These are phyloP conservation scores for Quercus variabilis DNA, from an alignment of 306 rosid species.

Conservation along the genomic window DNA sequence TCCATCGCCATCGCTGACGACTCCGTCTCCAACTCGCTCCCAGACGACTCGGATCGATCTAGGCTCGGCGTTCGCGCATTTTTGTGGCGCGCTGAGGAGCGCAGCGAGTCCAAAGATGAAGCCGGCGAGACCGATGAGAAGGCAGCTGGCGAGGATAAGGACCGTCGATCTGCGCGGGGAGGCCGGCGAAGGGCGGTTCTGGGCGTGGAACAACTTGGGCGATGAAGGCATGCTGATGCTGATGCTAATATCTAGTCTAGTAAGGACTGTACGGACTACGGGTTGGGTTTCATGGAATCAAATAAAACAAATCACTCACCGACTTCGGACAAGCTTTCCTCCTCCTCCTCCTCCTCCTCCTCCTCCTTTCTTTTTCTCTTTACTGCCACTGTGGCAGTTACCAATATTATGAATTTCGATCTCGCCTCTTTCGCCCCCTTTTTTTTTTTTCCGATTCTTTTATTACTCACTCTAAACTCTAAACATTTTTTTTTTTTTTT, in stretches of 20 bases:
- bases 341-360: no score
- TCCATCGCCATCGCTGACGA: not conserved
- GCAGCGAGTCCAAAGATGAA: constrained; percentile 44
- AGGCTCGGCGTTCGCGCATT: constrained; percentile 37
- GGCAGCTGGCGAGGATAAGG: constrained; percentile 28
- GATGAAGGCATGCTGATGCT: constrained; percentile 51
- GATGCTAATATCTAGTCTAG: not conserved
- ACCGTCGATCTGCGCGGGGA: constrained; percentile 49
- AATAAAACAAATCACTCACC: no score
- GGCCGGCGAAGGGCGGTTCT: constrained; percentile 29
- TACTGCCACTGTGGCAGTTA: no score
- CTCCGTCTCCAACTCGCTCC: constrained; percentile 41
- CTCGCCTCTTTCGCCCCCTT: no score
- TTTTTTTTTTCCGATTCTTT: no score
- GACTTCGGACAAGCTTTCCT: no score
- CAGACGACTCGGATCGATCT: constrained; percentile 72
- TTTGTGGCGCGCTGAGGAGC: constrained; percentile 14
- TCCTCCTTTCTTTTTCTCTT: no score
- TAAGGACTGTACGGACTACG: not conserved
- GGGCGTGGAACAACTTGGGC: constrained; percentile 49
- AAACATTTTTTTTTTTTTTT: no score
- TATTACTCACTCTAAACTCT: no score
- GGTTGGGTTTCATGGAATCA: not conserved
- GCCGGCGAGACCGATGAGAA: constrained; percentile 43
- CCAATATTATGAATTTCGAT: no score